These are phyloP conservation scores for Parastagonospora avenae DNA, from an alignment of 2,329 filamentous ascomycete genomes.

Conservation along the genomic window DNA sequence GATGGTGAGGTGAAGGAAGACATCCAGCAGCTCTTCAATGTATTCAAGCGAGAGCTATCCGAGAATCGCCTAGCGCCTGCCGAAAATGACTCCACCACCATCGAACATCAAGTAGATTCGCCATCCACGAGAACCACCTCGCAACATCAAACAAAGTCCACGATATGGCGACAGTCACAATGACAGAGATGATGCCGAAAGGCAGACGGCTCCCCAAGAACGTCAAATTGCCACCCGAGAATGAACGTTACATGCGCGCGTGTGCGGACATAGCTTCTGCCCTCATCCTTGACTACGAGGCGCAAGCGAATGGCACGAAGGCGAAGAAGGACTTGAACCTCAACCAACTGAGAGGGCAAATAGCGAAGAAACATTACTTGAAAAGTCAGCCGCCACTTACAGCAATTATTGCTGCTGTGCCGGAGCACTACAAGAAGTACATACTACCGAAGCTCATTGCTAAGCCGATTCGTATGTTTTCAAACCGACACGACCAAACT, in stretches of 20 bases:
- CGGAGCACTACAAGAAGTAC: conserved; percentile 99
- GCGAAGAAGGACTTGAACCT: conserved; percentile 88
- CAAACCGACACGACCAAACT: background rate
- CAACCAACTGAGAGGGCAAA: conserved; percentile 82
- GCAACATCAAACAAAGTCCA: conserved; percentile 5
- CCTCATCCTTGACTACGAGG: conserved; percentile 92
- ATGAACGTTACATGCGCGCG: conserved; percentile 89
- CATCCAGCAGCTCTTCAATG: no score
- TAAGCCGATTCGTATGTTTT: conserved; percentile 81
- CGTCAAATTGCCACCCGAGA: conserved; percentile 82
- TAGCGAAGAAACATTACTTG: conserved; percentile 91
- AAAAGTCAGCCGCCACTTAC: conserved; percentile 88
- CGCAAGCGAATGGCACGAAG: conserved; percentile 72
- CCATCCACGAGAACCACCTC: conserved; percentile 18
- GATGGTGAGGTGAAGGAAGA: no score
- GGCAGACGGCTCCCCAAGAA: conserved; percentile 66
- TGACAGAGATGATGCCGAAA: conserved; percentile 56
- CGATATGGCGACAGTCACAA: conserved; percentile 68
- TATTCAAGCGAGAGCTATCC: conserved; percentile 6
- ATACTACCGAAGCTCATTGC: conserved; percentile 95
- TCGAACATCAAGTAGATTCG: conserved; percentile 24
- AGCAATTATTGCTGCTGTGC: conserved; percentile 95
- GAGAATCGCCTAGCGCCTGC: conserved; percentile 6
- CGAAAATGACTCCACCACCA: conserved; percentile 30
- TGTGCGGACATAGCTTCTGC: conserved; percentile 95